Percentiles rank a stretch among this genome's conserved stretches.
Evolutionary conservation across 345 rosid species (phyloP).

Genomic region (Ceriops zippeliana): DNA sequence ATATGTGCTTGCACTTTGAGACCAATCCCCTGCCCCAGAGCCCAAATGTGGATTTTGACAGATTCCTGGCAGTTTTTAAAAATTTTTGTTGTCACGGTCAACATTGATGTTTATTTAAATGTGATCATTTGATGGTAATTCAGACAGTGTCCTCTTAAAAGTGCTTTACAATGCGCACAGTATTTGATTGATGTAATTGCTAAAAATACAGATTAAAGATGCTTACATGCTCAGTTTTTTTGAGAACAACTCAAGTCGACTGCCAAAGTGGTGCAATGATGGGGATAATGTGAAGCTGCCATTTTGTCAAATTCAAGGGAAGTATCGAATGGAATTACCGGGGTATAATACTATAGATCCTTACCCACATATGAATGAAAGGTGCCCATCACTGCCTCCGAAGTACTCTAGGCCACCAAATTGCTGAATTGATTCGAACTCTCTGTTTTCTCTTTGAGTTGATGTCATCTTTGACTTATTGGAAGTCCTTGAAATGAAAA

Average conservation of each 20-base stretch:
- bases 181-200: background rate
- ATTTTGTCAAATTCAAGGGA: constrained; percentile 84
- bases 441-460: background rate
- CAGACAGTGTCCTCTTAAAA: no score
- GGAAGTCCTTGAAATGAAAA: background rate
- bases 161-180: background rate
- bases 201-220: constrained; percentile 67
- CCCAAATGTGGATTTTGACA: no score
- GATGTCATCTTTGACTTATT: background rate
- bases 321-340: constrained; percentile 92
- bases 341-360: constrained; percentile 79
- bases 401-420: constrained; percentile 58
- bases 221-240: constrained; percentile 74
- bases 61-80: no score
- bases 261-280: constrained; percentile 92
- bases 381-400: constrained; percentile 89
- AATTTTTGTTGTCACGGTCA: no score
- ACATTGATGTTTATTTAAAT: no score
- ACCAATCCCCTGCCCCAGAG: no score
- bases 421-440: constrained; percentile 43
- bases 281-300: constrained; percentile 69
- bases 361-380: constrained; percentile 87
- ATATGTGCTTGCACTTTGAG: no score
- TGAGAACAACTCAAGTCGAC: constrained; percentile 72
- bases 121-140: no score